Evolutionary conservation across 352 stramenopile genomes (phyloP).

Genomic region (Globisporangium yorkense): DNA sequence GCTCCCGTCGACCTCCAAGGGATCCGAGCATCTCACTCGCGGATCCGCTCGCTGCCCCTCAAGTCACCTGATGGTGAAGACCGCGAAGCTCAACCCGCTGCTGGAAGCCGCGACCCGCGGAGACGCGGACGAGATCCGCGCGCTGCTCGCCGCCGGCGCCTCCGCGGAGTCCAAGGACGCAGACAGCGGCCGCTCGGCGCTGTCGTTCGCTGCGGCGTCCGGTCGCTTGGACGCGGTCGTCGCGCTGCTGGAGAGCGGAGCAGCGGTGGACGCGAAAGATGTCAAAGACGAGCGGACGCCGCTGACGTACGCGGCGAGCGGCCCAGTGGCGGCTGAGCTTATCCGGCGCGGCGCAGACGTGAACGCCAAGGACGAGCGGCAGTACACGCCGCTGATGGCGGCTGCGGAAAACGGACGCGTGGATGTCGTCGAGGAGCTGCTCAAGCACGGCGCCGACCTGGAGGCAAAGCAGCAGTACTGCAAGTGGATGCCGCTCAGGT

Average conservation of each 20-base stretch:
- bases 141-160: no score
- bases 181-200: no score
- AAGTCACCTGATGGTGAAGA: no score
- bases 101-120: no score
- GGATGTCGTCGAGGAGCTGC: background rate
- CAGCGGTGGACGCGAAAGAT: slow-evolving; percentile 3
- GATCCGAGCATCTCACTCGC: no score
- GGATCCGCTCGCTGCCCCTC: no score
- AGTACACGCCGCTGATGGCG: background rate
- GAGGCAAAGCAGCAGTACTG: background rate
- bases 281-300: slow-evolving; percentile 2
- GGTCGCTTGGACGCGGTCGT: background rate
- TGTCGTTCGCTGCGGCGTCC: no score
- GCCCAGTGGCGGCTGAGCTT: slow-evolving; percentile 3
- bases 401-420: background rate
- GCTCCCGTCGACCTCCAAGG: no score
- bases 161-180: no score
- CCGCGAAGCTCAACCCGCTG: background rate
- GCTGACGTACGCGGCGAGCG: slow-evolving; percentile 9
- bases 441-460: background rate
- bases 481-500: background rate
- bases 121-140: no score
- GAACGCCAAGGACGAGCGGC: background rate
- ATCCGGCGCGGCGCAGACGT: background rate
- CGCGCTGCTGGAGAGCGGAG: background rate